Base-by-base conservation (phyloP, 2,329 filamentous ascomycete species). In the Xylaria hypoxylon region DNA sequence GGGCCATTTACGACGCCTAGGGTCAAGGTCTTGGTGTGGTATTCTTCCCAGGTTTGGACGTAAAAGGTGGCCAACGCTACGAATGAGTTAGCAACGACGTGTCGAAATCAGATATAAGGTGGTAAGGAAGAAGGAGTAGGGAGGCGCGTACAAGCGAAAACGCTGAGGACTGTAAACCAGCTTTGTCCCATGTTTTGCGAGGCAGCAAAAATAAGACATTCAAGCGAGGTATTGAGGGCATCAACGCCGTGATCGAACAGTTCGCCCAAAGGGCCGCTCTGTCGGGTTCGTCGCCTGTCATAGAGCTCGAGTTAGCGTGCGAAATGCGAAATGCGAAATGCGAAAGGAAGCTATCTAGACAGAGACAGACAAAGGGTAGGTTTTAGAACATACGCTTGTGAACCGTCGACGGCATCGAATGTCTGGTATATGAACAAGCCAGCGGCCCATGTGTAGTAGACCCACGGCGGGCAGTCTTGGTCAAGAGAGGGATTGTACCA, bases 41-140 rank as follows among this genome's bases (percentile, higher is more conserved):
- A 99, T 79, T 98, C 96, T 77, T 99, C 96, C 96, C 96, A 99
- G 38, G 96, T 98, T 79, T 98, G 96, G 47, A 98, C 91, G 79
- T 98, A 98, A 80, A 99, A 99, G n/a, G 96, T 97, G 74, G 96
- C 84, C 65, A 95, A 88, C 6, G 92, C 91, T 93, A 68, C 55
- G n/a, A 17, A 24, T 71, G 64, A 71, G 70, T 66, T 31, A 69
- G 67, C 51, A 53, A 56, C 35, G 10, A 17, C 19, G 38, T 17
- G 19, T 48, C 42, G 38, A 17, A 31, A 58, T 33, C 15, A 19
- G 13, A 48, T 15, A 40, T 17, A 31, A 35, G 17, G 19, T 6
- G 11, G 31, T 33, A 33, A 5, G n/a, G 15, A 8, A 13, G 8
- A 48, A 24, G 3, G 42, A 15, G 56, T n/a, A 19, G 24, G 5